Evolutionary conservation across 2,329 filamentous ascomycete genomes (phyloP).

Genomic region (Penicillium expansum): DNA sequence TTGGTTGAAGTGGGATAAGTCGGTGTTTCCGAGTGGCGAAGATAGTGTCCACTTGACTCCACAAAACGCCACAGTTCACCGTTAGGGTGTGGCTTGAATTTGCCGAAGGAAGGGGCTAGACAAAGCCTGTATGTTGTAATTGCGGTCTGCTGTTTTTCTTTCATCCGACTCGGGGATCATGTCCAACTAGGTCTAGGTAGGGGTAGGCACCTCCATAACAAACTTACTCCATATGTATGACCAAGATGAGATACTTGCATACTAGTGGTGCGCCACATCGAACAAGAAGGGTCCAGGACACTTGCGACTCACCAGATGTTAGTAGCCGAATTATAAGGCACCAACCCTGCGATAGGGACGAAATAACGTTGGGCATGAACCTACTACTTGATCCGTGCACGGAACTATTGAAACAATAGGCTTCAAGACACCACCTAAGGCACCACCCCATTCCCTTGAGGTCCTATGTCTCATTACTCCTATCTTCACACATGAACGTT

Average conservation of each 20-base stretch:
- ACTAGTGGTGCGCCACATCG: conserved; percentile 1
- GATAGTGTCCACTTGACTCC: conserved; percentile 5
- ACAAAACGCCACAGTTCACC: conserved; percentile 20
- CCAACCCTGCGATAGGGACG: neutral
- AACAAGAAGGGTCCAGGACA: conserved; percentile 2
- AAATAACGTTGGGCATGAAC: conserved; percentile 2
- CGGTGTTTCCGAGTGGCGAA: conserved; percentile 19
- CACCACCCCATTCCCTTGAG: neutral
- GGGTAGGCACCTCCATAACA: neutral
- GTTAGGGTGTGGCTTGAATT: conserved; percentile 22
- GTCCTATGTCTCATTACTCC: neutral
- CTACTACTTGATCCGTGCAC: conserved; percentile 23
- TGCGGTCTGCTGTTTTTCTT: conserved; percentile 17
- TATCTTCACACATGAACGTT: conserved; percentile 17
- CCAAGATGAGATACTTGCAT: conserved; percentile 3
- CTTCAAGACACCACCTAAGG: neutral
- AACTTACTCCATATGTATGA: neutral
- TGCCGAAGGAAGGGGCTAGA: neutral
- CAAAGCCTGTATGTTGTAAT: conserved; percentile 8
- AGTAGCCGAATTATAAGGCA: neutral
- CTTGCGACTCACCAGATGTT: conserved; percentile 5
- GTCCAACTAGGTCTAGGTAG: neutral
- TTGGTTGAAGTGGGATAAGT: conserved; percentile 3
- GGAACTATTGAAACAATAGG: conserved; percentile 20
- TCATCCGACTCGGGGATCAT: neutral